phyloP scores from a whole-genome alignment of 2,329 filamentous ascomycete genomes.

The Monosporascus sp. region DNA sequence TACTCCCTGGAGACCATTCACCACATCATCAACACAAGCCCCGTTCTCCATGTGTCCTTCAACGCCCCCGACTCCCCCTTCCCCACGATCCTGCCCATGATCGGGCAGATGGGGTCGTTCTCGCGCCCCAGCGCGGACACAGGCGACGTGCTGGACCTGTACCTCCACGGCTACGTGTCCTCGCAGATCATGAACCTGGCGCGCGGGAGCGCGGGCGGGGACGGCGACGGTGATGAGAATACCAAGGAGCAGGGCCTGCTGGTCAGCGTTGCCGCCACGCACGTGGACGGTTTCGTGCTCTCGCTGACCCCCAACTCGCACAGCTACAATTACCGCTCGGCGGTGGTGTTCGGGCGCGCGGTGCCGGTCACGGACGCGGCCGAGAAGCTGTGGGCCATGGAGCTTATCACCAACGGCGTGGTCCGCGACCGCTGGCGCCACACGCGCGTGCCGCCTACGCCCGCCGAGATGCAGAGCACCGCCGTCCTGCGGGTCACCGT shows the following conservation, averaged over 20 bases:
- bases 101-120: slow-evolving; percentile 76
- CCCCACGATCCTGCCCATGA: slow-evolving; percentile 77
- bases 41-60: slow-evolving; percentile 78
- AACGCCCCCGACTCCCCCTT: slow-evolving; percentile 60
- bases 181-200: slow-evolving; percentile 69
- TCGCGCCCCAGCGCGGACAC: slow-evolving; percentile 53
- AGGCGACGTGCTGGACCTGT: slow-evolving; percentile 66
- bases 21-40: slow-evolving; percentile 66
- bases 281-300: slow-evolving; percentile 75
- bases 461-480: slow-evolving; percentile 70
- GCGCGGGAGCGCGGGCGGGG: slow-evolving; percentile 20
- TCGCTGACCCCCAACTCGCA: slow-evolving; percentile 75
- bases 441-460: slow-evolving; percentile 64
- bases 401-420: slow-evolving; percentile 70
- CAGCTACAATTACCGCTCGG: slow-evolving; percentile 83
- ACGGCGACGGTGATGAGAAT: slow-evolving; percentile 5
- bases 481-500: slow-evolving; percentile 66
- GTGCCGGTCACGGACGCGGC: slow-evolving; percentile 58
- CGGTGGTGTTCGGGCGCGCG: slow-evolving; percentile 72
- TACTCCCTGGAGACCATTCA: slow-evolving; percentile 74
- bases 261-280: slow-evolving; percentile 66
- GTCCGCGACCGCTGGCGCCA: slow-evolving; percentile 65
- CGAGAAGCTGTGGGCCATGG: slow-evolving; percentile 76
- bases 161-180: slow-evolving; percentile 81
- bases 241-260: slow-evolving; percentile 53